These are phyloP conservation scores for Fusarium gaditjirri DNA, from an alignment of 2,329 filamentous ascomycete species.

Conservation along the genomic window DNA sequence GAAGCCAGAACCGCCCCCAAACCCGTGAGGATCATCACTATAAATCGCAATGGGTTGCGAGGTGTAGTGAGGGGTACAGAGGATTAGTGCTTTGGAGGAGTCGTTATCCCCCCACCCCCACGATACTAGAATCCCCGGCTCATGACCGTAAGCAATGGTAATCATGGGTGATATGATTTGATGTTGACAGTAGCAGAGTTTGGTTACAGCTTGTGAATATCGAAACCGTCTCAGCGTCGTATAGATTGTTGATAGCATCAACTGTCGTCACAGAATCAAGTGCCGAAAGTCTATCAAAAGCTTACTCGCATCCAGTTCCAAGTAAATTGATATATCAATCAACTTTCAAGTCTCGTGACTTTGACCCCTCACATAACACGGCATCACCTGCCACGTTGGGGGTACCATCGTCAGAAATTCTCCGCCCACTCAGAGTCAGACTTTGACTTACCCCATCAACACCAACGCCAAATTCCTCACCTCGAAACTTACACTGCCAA, in stretches of 20 bases:
- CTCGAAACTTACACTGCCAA: slow-evolving; percentile 11
- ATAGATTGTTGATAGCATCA: neutral
- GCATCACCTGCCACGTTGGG: slow-evolving; percentile 37
- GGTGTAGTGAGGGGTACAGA: slow-evolving; percentile 10
- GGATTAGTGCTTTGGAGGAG: slow-evolving; percentile 21
- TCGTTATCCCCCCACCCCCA: slow-evolving; percentile 29
- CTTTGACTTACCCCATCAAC: slow-evolving; percentile 15
- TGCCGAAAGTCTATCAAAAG: neutral
- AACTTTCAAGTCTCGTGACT: slow-evolving; percentile 4
- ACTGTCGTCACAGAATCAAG: neutral
- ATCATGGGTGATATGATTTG: slow-evolving; percentile 10
- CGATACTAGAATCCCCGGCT: slow-evolving; percentile 5
- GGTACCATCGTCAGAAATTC: slow-evolving; percentile 23
- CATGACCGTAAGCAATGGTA: slow-evolving; percentile 10
- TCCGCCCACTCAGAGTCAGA: slow-evolving; percentile 15
- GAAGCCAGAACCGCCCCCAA: slow-evolving; percentile 31
- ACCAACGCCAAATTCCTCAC: slow-evolving; percentile 7
- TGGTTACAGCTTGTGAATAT: neutral
- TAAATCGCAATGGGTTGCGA: neutral
- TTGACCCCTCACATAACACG: neutral
- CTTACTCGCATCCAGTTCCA: neutral
- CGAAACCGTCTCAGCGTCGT: neutral
- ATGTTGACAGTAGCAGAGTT: neutral
- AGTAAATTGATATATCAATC: neutral
- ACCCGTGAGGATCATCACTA: slow-evolving; percentile 4